phyloP scores from a whole-genome alignment of 805 yeast species.

The Hemisphaericaspora nanyangensis region DNA sequence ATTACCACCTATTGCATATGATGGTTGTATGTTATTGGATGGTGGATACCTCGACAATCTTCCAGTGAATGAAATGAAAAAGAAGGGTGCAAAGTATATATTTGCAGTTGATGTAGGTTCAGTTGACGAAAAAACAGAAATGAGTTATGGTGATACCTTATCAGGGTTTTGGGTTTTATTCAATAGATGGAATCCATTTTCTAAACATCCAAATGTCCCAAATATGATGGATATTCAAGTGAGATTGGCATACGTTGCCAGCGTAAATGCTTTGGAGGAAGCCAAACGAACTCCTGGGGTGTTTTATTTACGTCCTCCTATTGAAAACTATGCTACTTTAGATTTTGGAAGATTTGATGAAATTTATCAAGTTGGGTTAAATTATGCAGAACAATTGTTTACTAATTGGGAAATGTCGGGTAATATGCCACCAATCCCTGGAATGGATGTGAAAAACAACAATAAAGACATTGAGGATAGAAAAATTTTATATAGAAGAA shows the following conservation, averaged over 20 bases:
- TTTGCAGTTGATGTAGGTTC: conserved; percentile 97
- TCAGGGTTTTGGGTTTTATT: conserved; percentile 89
- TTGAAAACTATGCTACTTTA: conserved; percentile 84
- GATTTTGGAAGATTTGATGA: conserved; percentile 93
- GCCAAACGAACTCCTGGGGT: conserved; percentile 87
- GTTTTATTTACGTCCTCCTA: conserved; percentile 87
- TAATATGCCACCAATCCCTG: conserved; percentile 61
- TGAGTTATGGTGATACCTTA: conserved; percentile 88
- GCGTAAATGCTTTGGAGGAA: conserved; percentile 86
- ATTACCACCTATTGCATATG: conserved; percentile 81
- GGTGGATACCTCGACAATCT: conserved; percentile 95
- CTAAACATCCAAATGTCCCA: conserved; percentile 83
- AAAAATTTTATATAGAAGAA: conserved; percentile 46
- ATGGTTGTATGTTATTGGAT: conserved; percentile 89
- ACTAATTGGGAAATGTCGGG: conserved; percentile 49
- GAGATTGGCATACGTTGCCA: conserved; percentile 89
- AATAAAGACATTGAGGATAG: conserved; percentile 17
- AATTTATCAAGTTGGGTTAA: conserved; percentile 74
- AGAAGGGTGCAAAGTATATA: conserved; percentile 78
- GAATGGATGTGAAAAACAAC: conserved; percentile 25
- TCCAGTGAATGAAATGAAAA: conserved; percentile 89
- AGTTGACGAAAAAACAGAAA: conserved; percentile 84
- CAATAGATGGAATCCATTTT: conserved; percentile 87
- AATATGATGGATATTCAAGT: conserved; percentile 93
- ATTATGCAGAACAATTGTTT: conserved; percentile 62